Evolutionary conservation across 2,329 filamentous ascomycete genomes (phyloP), one percentile per base, ranked within the genome.

Genomic region (Elsinoe ampelina): DNA sequence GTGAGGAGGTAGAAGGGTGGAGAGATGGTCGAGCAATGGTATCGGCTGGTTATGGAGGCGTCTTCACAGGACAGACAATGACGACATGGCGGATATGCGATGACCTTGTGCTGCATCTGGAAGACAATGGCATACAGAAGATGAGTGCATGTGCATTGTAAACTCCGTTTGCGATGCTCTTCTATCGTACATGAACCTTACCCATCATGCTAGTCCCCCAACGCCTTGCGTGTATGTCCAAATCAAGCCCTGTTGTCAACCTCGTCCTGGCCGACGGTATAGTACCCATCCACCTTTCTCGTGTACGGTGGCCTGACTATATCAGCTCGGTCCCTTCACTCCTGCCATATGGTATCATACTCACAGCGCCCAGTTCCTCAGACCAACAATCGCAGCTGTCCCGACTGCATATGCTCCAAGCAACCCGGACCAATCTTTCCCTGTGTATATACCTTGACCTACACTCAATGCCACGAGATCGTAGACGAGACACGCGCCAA

Each of bases 401-500:
- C 73, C 75, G 0, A 75, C 71, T 1, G 79, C 79, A 66, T 78
- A 82, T 8, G 69, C 69, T 0, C 73, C 77, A 47, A 83, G 65
- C 60, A 81, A 60, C 56, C 68, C 73, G 34, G 77, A 74, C 80
- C 79, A 83, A 1, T 68, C 67, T 5, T 62, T 60, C 36, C 75
- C 69, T 64, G 70, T 3, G 70, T 70, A 69, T 34, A 80, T 77
- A 6, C 78, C 67, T 60, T 83, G 80, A 1, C 80, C 80, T 0
- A 80, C 74, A 30, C 72, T 71, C 59, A 83, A 62, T 6, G 76
- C 79, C 12, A 81, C 69, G 15, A 83, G 70, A 64, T 83, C 78
- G 63, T 82, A 83, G 0, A 80, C 79, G 59, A 83, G 65, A 62
- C 80, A 81, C 0, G 75, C 77, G 0, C 80, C 80, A 52, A 83